Evolutionary conservation across 257 asterid genomes (phyloP).

Genomic region (Capsicum pubescens): DNA sequence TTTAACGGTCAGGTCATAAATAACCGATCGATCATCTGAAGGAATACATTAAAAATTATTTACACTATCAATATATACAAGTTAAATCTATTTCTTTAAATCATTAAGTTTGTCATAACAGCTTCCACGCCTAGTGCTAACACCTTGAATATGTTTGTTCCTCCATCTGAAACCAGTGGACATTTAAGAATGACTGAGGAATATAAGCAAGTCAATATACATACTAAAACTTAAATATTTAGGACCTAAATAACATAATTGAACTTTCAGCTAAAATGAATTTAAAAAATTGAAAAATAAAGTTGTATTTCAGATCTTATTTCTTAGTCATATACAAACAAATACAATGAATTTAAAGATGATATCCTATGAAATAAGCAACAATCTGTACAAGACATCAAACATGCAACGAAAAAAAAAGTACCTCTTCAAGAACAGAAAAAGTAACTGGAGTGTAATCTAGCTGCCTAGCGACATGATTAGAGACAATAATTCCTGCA

Average conservation of each 20-base stretch:
- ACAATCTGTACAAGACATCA: neutral
- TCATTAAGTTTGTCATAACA: constrained; percentile 49
- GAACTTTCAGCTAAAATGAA: neutral
- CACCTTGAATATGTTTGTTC: constrained; percentile 74
- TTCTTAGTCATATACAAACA: too few species aligned
- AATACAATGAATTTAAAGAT: too few species aligned
- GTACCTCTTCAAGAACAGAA: constrained; percentile 68
- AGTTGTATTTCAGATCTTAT: neutral
- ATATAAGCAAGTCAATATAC: neutral
- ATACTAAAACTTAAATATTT: too few species aligned
- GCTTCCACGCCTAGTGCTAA: constrained; percentile 74
- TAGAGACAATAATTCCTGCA: constrained; percentile 62
- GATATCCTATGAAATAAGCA: neutral
- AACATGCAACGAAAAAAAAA: neutral
- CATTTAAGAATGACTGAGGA: neutral
- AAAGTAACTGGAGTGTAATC: constrained; percentile 66
- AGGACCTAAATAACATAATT: neutral
- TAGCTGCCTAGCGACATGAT: constrained; percentile 73
- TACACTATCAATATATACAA: neutral
- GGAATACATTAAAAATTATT: neutral
- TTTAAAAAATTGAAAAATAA: neutral
- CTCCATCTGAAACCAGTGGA: constrained; percentile 51
- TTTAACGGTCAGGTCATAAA: constrained; percentile 59
- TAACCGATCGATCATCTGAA: constrained; percentile 60
- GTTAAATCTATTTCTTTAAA: neutral